Evolutionary conservation across 176 grass and related monocot species (phyloP).

Genomic region (Raddia guianensis): DNA sequence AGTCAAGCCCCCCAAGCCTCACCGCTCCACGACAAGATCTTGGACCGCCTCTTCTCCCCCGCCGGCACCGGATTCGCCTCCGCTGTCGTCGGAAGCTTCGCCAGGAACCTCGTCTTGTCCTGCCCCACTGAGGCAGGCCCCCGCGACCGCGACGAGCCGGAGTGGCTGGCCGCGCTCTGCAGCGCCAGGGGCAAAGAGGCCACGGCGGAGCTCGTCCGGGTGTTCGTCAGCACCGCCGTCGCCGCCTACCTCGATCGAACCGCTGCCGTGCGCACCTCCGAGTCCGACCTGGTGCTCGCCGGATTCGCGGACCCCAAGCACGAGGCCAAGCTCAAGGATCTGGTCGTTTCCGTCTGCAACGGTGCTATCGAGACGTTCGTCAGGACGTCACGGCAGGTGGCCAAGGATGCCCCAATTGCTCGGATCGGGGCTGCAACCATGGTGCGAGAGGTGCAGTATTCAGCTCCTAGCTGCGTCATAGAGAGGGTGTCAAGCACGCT

Average conservation of each 20-base stretch:
- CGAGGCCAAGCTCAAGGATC: constrained; percentile 79
- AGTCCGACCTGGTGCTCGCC: constrained; percentile 39
- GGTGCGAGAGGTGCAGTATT: background rate
- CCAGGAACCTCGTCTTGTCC: constrained; percentile 64
- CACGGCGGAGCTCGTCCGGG: constrained; percentile 61
- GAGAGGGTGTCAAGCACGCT: constrained; percentile 62
- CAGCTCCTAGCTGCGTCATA: constrained; percentile 17
- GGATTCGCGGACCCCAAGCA: constrained; percentile 61
- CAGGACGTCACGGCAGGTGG: constrained; percentile 64
- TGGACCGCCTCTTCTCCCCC: constrained; percentile 70
- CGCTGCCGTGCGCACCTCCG: constrained; percentile 34
- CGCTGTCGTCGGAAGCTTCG: constrained; percentile 67
- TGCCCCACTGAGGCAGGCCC: constrained; percentile 14
- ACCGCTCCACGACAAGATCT: constrained; percentile 56
- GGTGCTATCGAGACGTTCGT: constrained; percentile 81
- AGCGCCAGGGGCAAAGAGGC: constrained; percentile 69
- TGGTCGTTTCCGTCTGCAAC: constrained; percentile 79
- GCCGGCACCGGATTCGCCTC: constrained; percentile 72
- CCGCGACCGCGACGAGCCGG: constrained; percentile 20
- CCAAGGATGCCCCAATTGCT: constrained; percentile 34
- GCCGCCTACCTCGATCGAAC: constrained; percentile 67
- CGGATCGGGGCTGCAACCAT: background rate
- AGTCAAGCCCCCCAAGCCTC: constrained; percentile 11
- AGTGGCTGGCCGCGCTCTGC: constrained; percentile 65
- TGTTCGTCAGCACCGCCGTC: constrained; percentile 75